Conservation (phyloP, 2,329 filamentous ascomycete species). For the Uncinocarpus reesii region DNA sequence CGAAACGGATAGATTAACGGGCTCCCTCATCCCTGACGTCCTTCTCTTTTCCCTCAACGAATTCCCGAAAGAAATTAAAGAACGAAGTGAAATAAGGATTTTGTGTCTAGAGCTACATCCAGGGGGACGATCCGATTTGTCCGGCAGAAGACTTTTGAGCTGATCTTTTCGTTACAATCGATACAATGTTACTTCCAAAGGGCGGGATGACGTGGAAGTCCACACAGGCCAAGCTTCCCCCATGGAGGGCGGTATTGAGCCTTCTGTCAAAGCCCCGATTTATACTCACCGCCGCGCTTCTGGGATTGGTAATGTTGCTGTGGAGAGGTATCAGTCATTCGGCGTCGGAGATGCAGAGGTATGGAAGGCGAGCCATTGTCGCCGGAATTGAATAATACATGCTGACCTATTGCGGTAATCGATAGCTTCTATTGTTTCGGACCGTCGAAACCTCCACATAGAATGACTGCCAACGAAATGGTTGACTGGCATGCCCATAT, state of each 20-base stretch:
- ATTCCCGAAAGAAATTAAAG: background rate
- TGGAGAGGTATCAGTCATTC: conserved; percentile 77
- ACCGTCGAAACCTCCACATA: conserved; percentile 86
- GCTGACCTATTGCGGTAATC: conserved; percentile 4
- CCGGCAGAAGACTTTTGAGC: background rate
- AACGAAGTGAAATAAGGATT: background rate
- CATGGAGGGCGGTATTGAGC: conserved; percentile 59
- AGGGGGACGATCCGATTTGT: too few species aligned
- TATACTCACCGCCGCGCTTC: conserved; percentile 60
- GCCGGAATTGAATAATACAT: background rate
- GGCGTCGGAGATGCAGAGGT: conserved; percentile 86
- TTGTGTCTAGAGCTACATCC: background rate
- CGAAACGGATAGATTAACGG: too few species aligned
- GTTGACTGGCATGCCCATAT: conserved; percentile 79
- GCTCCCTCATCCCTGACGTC: too few species aligned
- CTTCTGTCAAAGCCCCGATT: conserved; percentile 69
- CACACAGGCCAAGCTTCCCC: conserved; percentile 66
- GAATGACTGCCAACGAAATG: conserved; percentile 87
- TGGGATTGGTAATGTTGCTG: conserved; percentile 64
- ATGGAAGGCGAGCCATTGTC: conserved; percentile 20
- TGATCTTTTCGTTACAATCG: background rate
- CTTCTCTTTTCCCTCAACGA: too few species aligned
- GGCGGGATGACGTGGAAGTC: conserved; percentile 88
- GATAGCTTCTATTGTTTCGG: conserved; percentile 93
- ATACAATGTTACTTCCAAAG: conserved; percentile 69